Evolutionary conservation across 2,329 filamentous ascomycete species (phyloP), one percentile per base, ranked within the genome.

Genomic region (Erysiphe pulchra): DNA sequence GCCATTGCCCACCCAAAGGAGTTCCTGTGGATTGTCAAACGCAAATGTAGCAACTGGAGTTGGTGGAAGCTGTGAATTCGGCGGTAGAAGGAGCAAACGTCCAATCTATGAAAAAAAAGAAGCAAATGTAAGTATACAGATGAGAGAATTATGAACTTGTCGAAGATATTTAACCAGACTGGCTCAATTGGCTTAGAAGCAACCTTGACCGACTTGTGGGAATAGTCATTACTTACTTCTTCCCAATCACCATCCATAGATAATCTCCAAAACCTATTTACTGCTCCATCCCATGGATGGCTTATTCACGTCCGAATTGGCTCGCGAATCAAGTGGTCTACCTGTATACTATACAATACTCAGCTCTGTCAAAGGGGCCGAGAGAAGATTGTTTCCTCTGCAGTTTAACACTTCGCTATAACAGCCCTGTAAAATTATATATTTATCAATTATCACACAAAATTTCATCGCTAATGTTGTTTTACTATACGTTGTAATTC

Each of bases 1-100:
- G 64, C 90, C 82, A 61, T 90, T 92, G 42, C 86, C 92, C 2
- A 77, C 75, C 90, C 92, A 98, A 45, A 98, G 64, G 33, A 98
- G 70, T 61, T 98, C 90, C 60, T 93, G 80, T 36, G 71, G 69
- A 47, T 79, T 80, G 61, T 98, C 90, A 62, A 98, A 98, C 42
- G 80, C 79, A 60, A 94, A 72, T 2, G 84, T 78, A 40, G 80
- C 78, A 53, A 84, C 75, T 47, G 75, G 74, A 18, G 80, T 80
- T 39, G 77, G 71, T 56, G 80, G 65, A 52, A 71, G 71, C 64
- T 80, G 76, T 56, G 75, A 68, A 58, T 74, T 77, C 56, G 80
- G 76, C 55, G 81, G 76, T 60, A 84, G 82, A 62, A 92, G 74
- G 60, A 76, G 71, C 63, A 90, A 75, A 62, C 84, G 80, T 62